Conservation (phyloP, 2,329 filamentous ascomycete species). For the Neofusicoccum kwambonambiense region DNA sequence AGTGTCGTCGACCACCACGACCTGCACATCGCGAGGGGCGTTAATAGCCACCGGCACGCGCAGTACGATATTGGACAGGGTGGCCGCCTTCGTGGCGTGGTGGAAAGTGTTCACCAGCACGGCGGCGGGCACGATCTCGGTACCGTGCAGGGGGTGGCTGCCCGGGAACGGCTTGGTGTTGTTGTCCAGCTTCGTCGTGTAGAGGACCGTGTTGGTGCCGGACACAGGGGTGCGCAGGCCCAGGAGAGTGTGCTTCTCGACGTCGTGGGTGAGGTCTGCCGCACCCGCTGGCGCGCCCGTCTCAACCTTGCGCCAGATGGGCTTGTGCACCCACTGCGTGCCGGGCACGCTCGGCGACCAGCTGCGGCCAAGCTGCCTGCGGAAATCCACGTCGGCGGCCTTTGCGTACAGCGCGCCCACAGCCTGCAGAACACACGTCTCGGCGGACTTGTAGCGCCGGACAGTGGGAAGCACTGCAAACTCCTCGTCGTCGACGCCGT, state of each 20-base stretch:
- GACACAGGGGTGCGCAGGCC: constrained; percentile 30
- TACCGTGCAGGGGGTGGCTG: constrained; percentile 41
- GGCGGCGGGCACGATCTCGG: constrained; percentile 46
- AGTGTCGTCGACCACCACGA: constrained; percentile 32
- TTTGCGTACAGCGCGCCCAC: constrained; percentile 31
- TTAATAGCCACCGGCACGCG: constrained; percentile 38
- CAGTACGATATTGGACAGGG: constrained; percentile 35
- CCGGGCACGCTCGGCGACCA: constrained; percentile 20
- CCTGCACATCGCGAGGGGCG: constrained; percentile 38
- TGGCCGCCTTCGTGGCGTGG: constrained; percentile 30
- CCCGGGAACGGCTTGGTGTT: constrained; percentile 44
- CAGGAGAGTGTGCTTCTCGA: constrained; percentile 36
- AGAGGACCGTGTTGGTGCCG: constrained; percentile 26
- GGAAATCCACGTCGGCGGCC: constrained; percentile 31
- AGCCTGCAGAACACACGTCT: constrained; percentile 27
- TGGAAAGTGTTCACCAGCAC: constrained; percentile 43
- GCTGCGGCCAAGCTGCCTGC: background rate
- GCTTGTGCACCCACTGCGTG: constrained; percentile 30
- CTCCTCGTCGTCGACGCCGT: constrained; percentile 29
- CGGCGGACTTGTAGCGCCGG: constrained; percentile 27
- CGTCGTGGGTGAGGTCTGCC: constrained; percentile 28
- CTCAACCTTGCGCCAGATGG: constrained; percentile 22
- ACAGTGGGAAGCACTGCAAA: constrained; percentile 33
- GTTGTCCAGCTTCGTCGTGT: constrained; percentile 36
- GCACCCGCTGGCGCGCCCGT: background rate